These are phyloP conservation scores for Nakazawaea wyomingensis DNA, from an alignment of 805 yeast genomes.

Conservation along the genomic window DNA sequence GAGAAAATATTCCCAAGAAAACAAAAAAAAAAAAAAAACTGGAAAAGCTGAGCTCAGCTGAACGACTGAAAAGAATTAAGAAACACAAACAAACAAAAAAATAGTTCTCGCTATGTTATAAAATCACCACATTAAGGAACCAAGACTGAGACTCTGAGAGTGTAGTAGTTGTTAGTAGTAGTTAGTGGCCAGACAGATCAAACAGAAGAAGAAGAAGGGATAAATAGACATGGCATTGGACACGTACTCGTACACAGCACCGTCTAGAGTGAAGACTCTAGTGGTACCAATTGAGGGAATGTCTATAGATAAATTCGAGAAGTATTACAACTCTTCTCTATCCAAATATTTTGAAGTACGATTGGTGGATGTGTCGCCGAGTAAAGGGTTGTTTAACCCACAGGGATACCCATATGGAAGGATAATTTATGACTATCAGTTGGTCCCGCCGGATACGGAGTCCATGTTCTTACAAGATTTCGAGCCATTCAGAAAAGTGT, in stretches of 20 bases:
- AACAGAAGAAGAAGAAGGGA: no score
- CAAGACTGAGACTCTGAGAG: no score
- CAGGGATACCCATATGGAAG: conserved; percentile 80
- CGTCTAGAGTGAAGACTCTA: conserved; percentile 60
- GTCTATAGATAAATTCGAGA: conserved; percentile 34
- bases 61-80: not conserved
- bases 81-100: not conserved
- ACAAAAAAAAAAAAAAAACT: conserved; percentile 1
- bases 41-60: not conserved
- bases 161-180: no score
- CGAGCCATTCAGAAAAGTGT: conserved; percentile 81
- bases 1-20: no score
- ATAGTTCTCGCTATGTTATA: not conserved
- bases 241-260: conserved; percentile 48
- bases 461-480: conserved; percentile 74
- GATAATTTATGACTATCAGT: conserved; percentile 51
- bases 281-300: conserved; percentile 63
- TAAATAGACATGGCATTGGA: conserved; percentile 27
- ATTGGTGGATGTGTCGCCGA: conserved; percentile 70
- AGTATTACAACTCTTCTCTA: conserved; percentile 36
- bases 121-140: no score
- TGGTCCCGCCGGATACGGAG: conserved; percentile 44
- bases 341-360: conserved; percentile 56
- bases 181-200: no score
- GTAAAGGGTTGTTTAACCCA: conserved; percentile 67